Conservation (phyloP, 768 basidiomycete genomes). For the Sporobolomyces roseus region DNA sequence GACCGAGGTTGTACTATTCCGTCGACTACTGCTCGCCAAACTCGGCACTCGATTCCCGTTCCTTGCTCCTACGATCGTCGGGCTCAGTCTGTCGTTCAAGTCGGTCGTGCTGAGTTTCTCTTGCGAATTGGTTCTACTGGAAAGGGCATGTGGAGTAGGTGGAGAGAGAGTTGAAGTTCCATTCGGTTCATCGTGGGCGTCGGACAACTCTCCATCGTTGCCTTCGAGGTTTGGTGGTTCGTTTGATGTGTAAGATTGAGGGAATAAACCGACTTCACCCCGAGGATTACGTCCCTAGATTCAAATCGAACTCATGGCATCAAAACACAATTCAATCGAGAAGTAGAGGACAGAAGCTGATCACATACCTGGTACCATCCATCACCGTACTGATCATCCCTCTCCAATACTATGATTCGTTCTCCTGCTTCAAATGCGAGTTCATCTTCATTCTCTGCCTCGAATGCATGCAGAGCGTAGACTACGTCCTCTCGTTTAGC, state of each 20-base stretch:
- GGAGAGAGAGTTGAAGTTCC: not conserved
- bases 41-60: conserved; percentile 13
- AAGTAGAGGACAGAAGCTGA: not conserved
- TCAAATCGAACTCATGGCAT: not conserved
- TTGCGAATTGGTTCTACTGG: too few relatives aligned
- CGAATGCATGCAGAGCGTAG: conserved; percentile 62
- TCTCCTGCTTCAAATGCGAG: conserved; percentile 79
- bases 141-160: not conserved
- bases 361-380: conserved; percentile 82
- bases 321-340: conserved; percentile 1
- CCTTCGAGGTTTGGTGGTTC: conserved; percentile 50
- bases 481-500: conserved; percentile 2
- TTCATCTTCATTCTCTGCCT: conserved; percentile 92
- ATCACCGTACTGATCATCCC: conserved; percentile 85
- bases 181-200: not conserved
- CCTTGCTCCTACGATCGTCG: conserved; percentile 55
- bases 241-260: conserved; percentile 75
- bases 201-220: not conserved
- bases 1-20: conserved; percentile 23
- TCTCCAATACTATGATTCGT: conserved; percentile 81
- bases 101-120: conserved; percentile 8
- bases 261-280: conserved; percentile 86
- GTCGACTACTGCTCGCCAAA: conserved; percentile 10
- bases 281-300: conserved; percentile 73
- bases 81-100: conserved; percentile 1